Base-by-base conservation (phyloP, 2,329 filamentous ascomycete genomes). In the Colletotrichum sp. region DNA sequence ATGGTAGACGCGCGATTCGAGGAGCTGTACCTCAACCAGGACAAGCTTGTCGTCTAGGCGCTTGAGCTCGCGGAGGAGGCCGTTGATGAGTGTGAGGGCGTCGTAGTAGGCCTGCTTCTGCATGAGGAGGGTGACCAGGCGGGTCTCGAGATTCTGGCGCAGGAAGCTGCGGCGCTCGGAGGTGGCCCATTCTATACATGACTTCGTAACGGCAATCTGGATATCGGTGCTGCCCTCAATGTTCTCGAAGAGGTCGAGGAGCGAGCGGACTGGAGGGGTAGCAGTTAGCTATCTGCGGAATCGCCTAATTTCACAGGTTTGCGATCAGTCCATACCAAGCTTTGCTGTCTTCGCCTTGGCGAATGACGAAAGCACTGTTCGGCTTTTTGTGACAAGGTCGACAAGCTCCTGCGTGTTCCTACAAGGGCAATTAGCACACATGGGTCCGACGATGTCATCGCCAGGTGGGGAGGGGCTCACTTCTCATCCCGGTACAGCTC, bases 291-390 rank as follows among this genome's bases (percentile, higher is more conserved):
- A 24, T 34, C 64, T 30, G 26, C 8, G 28, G 18, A 24, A n/a
- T 30, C 44, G 52, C 49, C 26, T 39, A 57, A 44, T 4, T 10
- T 13, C 12, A 26, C 13, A 13, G 16, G n/a, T 6, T 16, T 7
- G n/a, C 16, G 21, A 59, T 44, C 16, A 62, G 60, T 78, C 13
- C 93, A 79, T 93, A 99, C 97, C 95, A 78, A 99, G 90, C 88
- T 99, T 99, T 72, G 97, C 95, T 36, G 97, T 99, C 92, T 99
- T 99, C 78, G 98, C 97, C 90, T 99, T 98, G 79, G 97, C 97
- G 86, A 99, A 99, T 78, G 95, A 97, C 75, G 96, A 98, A 79
- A 99, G 93, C 60, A 97, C 95, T 79, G 95, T 94, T 83, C 96
- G 93, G 86, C 96, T 98, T 85, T 95, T 95, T 83, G 94, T 96